Conservation (phyloP, 2,329 filamentous ascomycete species). For the Ophiostoma fasciatum region DNA sequence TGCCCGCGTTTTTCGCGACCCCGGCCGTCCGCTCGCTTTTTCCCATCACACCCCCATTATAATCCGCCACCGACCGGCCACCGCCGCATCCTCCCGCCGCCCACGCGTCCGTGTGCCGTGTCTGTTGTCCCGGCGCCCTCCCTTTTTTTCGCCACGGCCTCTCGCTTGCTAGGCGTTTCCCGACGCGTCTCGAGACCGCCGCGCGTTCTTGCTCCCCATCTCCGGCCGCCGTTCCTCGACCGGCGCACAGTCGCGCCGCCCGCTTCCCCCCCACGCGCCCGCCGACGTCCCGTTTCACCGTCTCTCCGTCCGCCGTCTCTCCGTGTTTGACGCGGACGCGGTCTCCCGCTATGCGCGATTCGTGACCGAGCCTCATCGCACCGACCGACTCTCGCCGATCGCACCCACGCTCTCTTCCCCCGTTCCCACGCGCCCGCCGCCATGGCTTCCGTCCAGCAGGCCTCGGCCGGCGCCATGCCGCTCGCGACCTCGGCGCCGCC, state of each 20-base stretch:
- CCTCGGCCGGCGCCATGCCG: constrained; percentile 48
- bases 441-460: constrained; percentile 77
- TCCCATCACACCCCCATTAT: not conserved
- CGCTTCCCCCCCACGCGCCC: constrained; percentile 4
- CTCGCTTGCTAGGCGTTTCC: no score
- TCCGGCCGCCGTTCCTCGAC: no score
- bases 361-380: not conserved
- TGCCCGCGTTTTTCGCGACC: not conserved
- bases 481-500: constrained; percentile 49
- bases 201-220: no score
- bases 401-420: no score
- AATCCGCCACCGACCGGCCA: not conserved
- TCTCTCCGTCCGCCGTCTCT: not conserved
- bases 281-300: not conserved
- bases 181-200: no score
- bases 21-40: not conserved
- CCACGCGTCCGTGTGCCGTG: not conserved
- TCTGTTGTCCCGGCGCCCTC: not conserved
- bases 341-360: constrained; percentile 5
- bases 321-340: no score
- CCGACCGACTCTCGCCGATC: no score
- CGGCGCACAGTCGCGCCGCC: no score
- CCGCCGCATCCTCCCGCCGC: no score
- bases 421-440: no score
- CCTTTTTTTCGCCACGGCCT: not conserved